phyloP scores from a whole-genome alignment of 805 yeast genomes.

The Candida suzukii region DNA sequence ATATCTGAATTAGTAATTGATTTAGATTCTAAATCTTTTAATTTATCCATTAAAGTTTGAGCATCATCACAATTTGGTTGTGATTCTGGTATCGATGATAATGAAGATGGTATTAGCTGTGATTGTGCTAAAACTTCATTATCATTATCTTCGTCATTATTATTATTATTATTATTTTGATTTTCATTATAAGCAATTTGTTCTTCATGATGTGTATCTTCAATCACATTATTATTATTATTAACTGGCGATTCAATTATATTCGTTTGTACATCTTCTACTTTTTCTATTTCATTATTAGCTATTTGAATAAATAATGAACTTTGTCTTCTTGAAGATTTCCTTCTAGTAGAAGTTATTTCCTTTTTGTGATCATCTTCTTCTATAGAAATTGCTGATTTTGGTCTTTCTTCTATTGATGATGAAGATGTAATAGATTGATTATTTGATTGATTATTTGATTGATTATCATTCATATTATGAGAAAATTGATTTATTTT shows the following conservation, averaged over 20 bases:
- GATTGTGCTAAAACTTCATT: background rate
- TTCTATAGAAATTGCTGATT: background rate
- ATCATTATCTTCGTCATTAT: background rate
- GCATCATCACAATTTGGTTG: background rate
- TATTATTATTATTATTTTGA: background rate
- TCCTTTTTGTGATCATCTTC: background rate
- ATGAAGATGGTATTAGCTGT: background rate
- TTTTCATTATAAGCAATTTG: background rate
- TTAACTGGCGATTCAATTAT: too few relatives aligned
- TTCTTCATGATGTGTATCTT: background rate
- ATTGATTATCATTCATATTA: too few relatives aligned
- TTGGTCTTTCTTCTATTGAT: background rate
- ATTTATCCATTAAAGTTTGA: background rate
- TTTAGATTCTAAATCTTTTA: background rate
- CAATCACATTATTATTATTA: background rate
- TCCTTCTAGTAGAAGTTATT: background rate
- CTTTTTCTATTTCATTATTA: slow-evolving; percentile 1
- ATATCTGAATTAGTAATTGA: too few relatives aligned
- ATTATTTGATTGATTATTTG: too few relatives aligned
- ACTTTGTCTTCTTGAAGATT: slow-evolving; percentile 3
- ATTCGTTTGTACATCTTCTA: background rate
- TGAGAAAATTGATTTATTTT: too few relatives aligned
- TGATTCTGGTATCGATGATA: background rate
- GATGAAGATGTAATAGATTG: background rate
- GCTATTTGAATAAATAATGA: slow-evolving; percentile 3